Conservation (phyloP, 2,329 filamentous ascomycete genomes). For the Aureobasidium uvarum region DNA sequence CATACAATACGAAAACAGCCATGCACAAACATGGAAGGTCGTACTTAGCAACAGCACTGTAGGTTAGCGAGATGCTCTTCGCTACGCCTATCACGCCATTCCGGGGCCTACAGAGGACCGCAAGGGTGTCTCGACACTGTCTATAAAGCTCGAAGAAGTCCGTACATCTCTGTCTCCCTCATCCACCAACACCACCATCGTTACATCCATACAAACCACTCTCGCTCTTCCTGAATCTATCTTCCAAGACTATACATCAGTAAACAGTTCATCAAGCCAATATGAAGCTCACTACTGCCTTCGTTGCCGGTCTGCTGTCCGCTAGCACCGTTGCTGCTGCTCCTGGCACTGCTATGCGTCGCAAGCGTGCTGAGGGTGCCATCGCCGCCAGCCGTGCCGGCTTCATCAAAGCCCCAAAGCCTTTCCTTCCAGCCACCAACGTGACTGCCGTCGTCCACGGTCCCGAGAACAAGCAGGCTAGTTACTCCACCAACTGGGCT, state of each 20-base stretch:
- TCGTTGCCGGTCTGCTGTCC: conserved; percentile 42
- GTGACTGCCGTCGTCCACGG: conserved; percentile 34
- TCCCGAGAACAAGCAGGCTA: conserved; percentile 45
- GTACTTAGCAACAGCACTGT: neutral
- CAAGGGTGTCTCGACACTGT: neutral
- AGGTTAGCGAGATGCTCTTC: neutral
- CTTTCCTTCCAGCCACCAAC: conserved; percentile 34
- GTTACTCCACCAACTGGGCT: conserved; percentile 60
- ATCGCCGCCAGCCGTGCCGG: conserved; percentile 33
- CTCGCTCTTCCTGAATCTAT: neutral
- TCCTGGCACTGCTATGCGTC: conserved; percentile 47
- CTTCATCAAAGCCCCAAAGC: conserved; percentile 36
- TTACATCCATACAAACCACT: neutral
- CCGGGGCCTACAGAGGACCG: too few species aligned
- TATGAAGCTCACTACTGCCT: conserved; percentile 52
- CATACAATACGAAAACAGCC: conserved; percentile 12
- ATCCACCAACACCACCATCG: neutral
- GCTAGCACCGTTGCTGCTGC: conserved; percentile 48
- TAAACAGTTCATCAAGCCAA: neutral
- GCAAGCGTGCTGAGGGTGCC: conserved; percentile 33
- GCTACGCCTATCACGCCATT: neutral
- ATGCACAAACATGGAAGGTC: conserved; percentile 19
- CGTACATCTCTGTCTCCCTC: neutral
- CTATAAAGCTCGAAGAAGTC: neutral
- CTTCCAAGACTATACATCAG: neutral